A percentile compares a stretch with the other conserved stretches of the same genome.
phyloP scores from a whole-genome alignment of 202 grass and related monocot species.

The Dendrocalamus latiflorus region DNA sequence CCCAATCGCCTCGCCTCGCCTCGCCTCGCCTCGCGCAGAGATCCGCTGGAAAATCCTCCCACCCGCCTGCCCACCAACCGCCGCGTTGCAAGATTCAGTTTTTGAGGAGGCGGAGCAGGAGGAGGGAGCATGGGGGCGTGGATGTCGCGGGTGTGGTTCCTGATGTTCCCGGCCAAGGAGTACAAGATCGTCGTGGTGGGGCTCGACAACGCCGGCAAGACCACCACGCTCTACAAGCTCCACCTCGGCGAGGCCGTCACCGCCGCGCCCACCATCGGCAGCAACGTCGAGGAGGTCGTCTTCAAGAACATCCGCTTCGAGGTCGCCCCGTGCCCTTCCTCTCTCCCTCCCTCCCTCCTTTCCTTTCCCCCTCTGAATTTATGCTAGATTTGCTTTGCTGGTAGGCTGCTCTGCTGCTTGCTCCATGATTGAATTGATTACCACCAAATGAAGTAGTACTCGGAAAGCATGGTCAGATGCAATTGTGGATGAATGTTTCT shows the following conservation, averaged over 20 bases:
- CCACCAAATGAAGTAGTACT: not conserved
- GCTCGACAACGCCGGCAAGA: conserved; percentile 98
- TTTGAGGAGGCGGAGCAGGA: not conserved
- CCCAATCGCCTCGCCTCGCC: too few species aligned
- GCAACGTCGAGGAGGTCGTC: too few species aligned
- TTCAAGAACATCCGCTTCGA: too few species aligned
- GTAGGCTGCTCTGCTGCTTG: not conserved
- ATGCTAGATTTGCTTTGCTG: too few species aligned
- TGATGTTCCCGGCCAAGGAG: conserved; percentile 90
- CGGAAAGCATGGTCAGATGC: not conserved
- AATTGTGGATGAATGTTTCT: not conserved
- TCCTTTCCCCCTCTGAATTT: too few species aligned
- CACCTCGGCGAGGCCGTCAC: conserved; percentile 95
- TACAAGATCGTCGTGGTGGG: conserved; percentile 99
- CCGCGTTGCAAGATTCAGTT: conserved; percentile 31
- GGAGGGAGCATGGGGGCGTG: conserved; percentile 56
- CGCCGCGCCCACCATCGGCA: conserved; percentile 87
- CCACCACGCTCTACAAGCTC: conserved; percentile 93
- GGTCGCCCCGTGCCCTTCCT: too few species aligned
- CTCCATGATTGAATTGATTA: not conserved
- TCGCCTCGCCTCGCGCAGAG: not conserved
- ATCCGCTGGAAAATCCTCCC: not conserved
- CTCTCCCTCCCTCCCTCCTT: too few species aligned
- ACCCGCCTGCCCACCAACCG: not conserved
- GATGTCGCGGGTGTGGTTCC: conserved; percentile 92